These are phyloP conservation scores for Willaertia magna DNA, from an alignment of 208 protist genomes.

Conservation along the genomic window DNA sequence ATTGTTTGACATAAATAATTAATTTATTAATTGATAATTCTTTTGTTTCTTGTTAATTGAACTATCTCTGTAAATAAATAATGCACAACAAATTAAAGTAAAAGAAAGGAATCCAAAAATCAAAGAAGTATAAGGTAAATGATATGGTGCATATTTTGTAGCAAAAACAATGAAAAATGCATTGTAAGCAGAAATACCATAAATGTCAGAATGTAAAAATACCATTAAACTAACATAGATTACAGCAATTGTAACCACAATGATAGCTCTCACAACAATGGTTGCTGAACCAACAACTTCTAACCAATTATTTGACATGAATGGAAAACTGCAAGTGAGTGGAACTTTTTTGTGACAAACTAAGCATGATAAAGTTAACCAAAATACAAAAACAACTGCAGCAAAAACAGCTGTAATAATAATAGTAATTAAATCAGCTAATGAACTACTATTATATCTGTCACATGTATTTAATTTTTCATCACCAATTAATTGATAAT, in stretches of 20 bases:
- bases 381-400: background rate
- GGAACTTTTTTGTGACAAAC: background rate
- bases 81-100: background rate
- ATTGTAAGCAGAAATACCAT: background rate
- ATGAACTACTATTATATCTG: background rate
- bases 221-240: background rate
- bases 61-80: background rate
- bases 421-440: background rate
- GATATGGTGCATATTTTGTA: background rate
- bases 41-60: background rate
- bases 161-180: background rate
- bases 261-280: background rate
- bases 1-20: too few relatives aligned
- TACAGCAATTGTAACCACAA: background rate
- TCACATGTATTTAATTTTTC: background rate
- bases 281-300: background rate
- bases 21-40: background rate
- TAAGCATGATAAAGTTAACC: background rate
- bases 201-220: background rate
- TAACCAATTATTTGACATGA: background rate
- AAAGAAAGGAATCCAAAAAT: background rate
- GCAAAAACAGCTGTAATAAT: background rate
- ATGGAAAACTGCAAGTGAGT: background rate
- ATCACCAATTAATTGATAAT: background rate
- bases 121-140: background rate